phyloP scores from a whole-genome alignment of 1,284 basidiomycete genomes.

The Puccinia triticina region DNA sequence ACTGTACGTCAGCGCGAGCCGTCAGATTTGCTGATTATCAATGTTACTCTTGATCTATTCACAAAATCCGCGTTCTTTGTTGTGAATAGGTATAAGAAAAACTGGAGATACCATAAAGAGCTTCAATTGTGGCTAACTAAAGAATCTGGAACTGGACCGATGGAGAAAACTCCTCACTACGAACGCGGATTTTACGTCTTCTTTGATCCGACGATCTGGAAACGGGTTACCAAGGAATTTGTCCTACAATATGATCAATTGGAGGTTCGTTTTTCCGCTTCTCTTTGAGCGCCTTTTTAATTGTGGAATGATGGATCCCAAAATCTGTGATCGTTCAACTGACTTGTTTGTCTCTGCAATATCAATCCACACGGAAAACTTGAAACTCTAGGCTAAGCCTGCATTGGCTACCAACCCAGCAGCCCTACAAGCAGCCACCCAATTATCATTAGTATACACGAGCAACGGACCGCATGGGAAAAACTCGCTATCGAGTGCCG shows the following conservation, averaged over 20 bases:
- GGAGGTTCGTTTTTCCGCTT: constrained; percentile 66
- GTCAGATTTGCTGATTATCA: background rate
- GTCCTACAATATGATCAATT: constrained; percentile 80
- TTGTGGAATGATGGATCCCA: background rate
- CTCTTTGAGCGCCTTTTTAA: background rate
- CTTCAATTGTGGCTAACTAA: constrained; percentile 93
- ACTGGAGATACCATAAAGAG: constrained; percentile 98
- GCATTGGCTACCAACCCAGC: constrained; percentile 50
- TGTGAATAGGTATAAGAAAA: constrained; percentile 69
- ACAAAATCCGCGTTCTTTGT: constrained; percentile 1
- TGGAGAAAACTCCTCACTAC: constrained; percentile 83
- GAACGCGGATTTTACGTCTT: constrained; percentile 87
- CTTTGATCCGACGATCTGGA: constrained; percentile 88
- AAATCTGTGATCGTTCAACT: background rate
- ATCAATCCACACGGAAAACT: background rate
- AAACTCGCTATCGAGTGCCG: constrained; percentile 11
- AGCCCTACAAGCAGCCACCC: constrained; percentile 39
- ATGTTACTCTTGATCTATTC: background rate
- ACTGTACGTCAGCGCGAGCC: constrained; percentile 65
- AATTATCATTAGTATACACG: constrained; percentile 44
- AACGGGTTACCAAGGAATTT: constrained; percentile 72
- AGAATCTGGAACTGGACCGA: constrained; percentile 77
- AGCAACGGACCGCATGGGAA: constrained; percentile 46
- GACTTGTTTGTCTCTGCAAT: background rate
- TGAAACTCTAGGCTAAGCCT: constrained; percentile 40